Evolutionary conservation across 176 grass and related monocot genomes (phyloP), one percentile per base, ranked within the genome.

Genomic region (Oryza meyeriana): DNA sequence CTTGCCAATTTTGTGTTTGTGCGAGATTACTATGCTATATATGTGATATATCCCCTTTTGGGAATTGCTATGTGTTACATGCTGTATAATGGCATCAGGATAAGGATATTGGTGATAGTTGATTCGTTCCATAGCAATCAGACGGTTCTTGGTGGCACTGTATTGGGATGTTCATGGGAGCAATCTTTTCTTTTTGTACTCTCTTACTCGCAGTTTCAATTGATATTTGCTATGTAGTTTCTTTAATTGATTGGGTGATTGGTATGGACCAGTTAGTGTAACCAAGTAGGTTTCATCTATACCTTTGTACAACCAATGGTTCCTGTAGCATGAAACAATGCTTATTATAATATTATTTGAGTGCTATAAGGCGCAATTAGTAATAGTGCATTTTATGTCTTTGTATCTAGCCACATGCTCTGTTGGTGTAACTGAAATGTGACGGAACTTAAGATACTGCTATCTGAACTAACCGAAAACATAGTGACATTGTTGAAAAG

Each of bases 211-310:
- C 52, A 75, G 32, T 30, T 44, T 26, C 57, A 41, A 76, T 61
- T 68, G 66, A 71, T 61, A 59, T 69, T 69, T 41, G 18, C 7
- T 12, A 30, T 44, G 13, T 71, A 16, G 34, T 72, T 71, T 79
- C 74, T 41, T 58, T n/a, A 59, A 59, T 59, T n/a, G 55, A 52
- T 7, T 82, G 39, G 29, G 34, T 61, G 83, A 72, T 76, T 69
- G 12, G 40, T 57, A 52, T 76, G 82, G 26, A 70, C n/a, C 27
- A 81, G 12, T 31, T 76, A 76, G 70, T 55, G 64, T 47, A 69
- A 26, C 62, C 10, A 5, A 38, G 71, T 10, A 17, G 25, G 80
- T 61, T 69, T 32, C 27, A 0, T 59, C n/a, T 76, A 32, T 64
- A 72, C 6, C 47, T 55, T 40, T 44, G 4, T 84, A 66, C 30